Conservation (phyloP, 306 rosid genomes). For the Alnus rubra region DNA sequence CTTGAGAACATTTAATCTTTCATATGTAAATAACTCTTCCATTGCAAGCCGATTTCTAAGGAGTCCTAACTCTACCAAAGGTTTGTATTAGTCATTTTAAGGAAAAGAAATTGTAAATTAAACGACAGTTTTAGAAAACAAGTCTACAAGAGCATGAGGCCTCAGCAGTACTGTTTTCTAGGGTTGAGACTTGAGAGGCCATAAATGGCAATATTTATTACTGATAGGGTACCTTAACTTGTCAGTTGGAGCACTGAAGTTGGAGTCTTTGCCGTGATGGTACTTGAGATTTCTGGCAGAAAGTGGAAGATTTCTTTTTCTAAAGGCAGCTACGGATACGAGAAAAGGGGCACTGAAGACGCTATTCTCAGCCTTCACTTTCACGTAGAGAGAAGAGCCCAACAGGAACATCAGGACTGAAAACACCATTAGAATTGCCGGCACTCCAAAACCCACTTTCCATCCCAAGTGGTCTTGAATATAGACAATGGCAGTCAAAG, state of each 20-base stretch:
- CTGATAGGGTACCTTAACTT: conserved; percentile 32
- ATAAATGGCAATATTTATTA: background rate
- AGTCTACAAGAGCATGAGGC: too few relatives aligned
- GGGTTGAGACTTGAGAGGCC: background rate
- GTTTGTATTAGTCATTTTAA: too few relatives aligned
- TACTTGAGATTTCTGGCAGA: conserved; percentile 22
- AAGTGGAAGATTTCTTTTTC: conserved; percentile 36
- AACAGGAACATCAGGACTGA: conserved; percentile 35
- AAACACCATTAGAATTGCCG: conserved; percentile 37
- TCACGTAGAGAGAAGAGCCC: conserved; percentile 47
- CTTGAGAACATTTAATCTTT: too few relatives aligned
- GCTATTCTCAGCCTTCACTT: conserved; percentile 30
- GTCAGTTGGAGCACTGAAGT: conserved; percentile 32
- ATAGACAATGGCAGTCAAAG: conserved; percentile 37
- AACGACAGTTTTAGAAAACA: too few relatives aligned
- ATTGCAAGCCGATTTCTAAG: too few relatives aligned
- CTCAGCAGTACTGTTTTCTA: background rate
- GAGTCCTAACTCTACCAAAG: too few relatives aligned
- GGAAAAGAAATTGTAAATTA: too few relatives aligned
- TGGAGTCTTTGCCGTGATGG: conserved; percentile 30
- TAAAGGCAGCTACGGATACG: conserved; percentile 41
- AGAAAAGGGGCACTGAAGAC: conserved; percentile 33
- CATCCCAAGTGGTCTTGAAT: conserved; percentile 57
- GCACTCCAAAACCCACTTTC: conserved; percentile 54
- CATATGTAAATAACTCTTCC: too few relatives aligned